Conservation (phyloP, 2,329 filamentous ascomycete genomes). For the Neoarthrinium moseri region DNA sequence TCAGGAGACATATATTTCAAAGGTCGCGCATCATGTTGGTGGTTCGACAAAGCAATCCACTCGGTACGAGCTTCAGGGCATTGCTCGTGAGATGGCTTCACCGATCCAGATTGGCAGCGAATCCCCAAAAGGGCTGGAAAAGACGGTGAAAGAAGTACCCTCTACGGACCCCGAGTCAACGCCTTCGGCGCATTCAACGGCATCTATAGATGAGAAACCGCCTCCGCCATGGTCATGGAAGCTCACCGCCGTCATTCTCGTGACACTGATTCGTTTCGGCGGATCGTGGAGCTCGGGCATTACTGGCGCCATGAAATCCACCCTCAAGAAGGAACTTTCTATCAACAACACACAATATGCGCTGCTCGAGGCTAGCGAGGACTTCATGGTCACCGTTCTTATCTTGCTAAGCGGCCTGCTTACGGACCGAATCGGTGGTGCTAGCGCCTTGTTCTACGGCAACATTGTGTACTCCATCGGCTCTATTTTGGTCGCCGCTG, state of each 20-base stretch:
- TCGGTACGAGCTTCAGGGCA: too few relatives aligned
- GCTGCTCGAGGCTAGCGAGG: constrained; percentile 57
- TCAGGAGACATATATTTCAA: not conserved
- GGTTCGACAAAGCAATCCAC: too few relatives aligned
- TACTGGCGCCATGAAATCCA: constrained; percentile 60
- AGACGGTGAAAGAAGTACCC: not conserved
- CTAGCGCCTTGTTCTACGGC: constrained; percentile 58
- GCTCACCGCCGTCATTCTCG: constrained; percentile 45
- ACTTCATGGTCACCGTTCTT: constrained; percentile 59
- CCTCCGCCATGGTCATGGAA: constrained; percentile 19
- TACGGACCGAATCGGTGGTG: constrained; percentile 59
- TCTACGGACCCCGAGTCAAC: not conserved
- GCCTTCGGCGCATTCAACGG: not conserved
- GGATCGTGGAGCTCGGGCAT: constrained; percentile 60
- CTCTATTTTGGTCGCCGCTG: constrained; percentile 57
- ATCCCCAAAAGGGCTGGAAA: not conserved
- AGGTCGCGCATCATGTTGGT: too few relatives aligned
- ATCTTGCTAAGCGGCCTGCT: constrained; percentile 54
- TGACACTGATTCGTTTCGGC: constrained; percentile 57
- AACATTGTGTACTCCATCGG: constrained; percentile 59
- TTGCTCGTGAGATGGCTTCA: not conserved
- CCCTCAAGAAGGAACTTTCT: constrained; percentile 57
- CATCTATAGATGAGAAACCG: constrained; percentile 1
- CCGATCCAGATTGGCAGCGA: not conserved
- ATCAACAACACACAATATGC: constrained; percentile 62